A percentile compares a stretch with the other conserved stretches of the same genome.
Evolutionary conservation across 192 early-diverging fungal genomes (phyloP).

Genomic region (Entophlyctis luteolus): DNA sequence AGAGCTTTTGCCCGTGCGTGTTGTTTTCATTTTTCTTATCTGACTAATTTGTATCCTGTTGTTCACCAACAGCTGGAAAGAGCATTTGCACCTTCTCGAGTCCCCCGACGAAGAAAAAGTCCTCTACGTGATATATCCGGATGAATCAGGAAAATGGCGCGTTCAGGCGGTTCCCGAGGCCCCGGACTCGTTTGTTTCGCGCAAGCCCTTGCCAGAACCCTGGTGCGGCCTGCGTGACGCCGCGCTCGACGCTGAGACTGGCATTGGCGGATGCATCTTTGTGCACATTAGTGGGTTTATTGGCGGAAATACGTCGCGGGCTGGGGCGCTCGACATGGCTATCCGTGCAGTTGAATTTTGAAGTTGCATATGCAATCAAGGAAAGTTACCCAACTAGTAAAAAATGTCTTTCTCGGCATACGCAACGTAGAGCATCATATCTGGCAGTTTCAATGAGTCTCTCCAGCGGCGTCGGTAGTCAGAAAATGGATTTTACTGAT

Average conservation of each 20-base stretch:
- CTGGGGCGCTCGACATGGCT: conserved; percentile 73
- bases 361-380: too few relatives aligned
- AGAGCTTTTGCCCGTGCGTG: conserved; percentile 68
- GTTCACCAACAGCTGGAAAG: conserved; percentile 66
- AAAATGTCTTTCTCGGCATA: neutral
- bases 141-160: conserved; percentile 66
- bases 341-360: conserved; percentile 53
- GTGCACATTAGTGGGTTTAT: conserved; percentile 85
- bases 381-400: neutral
- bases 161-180: conserved; percentile 61
- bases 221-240: conserved; percentile 77
- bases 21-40: neutral
- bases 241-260: conserved; percentile 69
- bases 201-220: conserved; percentile 73
- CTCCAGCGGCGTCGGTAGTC: too few relatives aligned
- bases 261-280: conserved; percentile 79
- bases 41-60: neutral
- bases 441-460: too few relatives aligned
- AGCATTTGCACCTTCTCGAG: conserved; percentile 63
- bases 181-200: conserved; percentile 47
- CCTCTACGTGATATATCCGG: conserved; percentile 75
- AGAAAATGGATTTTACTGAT: too few relatives aligned
- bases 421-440: too few relatives aligned
- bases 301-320: conserved; percentile 75
- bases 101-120: conserved; percentile 41